A percentile compares a stretch with the other conserved stretches of the same genome.
These are phyloP conservation scores for Nicotiana otophora DNA, from an alignment of 257 asterid genomes.

Conservation along the genomic window DNA sequence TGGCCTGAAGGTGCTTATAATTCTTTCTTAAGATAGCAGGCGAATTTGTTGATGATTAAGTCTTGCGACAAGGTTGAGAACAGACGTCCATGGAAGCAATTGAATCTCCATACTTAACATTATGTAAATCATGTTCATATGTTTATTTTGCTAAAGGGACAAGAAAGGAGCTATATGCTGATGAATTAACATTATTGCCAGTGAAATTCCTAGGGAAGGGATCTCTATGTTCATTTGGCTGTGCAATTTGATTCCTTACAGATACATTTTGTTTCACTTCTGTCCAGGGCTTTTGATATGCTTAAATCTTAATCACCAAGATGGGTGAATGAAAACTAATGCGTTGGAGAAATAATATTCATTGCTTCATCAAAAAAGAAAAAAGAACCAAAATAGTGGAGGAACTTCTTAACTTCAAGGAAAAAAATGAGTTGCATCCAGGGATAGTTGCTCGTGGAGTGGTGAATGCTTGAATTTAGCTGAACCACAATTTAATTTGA, in stretches of 20 bases:
- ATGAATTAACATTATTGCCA: background rate
- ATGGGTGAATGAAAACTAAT: background rate
- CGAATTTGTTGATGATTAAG: background rate
- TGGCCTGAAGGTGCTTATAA: background rate
- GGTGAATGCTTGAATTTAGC: slow-evolving; percentile 1
- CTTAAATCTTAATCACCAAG: background rate
- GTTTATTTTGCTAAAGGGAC: background rate
- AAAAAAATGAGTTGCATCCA: background rate
- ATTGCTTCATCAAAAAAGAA: too few species aligned
- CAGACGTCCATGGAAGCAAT: background rate
- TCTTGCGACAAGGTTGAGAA: background rate
- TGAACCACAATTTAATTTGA: slow-evolving; percentile 5
- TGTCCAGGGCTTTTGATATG: background rate
- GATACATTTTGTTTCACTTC: background rate
- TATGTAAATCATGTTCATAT: background rate
- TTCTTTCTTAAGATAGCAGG: background rate
- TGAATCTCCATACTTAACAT: background rate
- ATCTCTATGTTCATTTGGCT: background rate
- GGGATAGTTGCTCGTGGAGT: background rate
- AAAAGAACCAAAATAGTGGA: too few species aligned
- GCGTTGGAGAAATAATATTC: background rate
- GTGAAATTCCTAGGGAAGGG: background rate
- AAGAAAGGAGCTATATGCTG: background rate
- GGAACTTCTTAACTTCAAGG: background rate
- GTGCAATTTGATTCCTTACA: background rate